Evolutionary conservation across 495 filamentous ascomycete species (phyloP).

Genomic region (Xylaria intraflava): DNA sequence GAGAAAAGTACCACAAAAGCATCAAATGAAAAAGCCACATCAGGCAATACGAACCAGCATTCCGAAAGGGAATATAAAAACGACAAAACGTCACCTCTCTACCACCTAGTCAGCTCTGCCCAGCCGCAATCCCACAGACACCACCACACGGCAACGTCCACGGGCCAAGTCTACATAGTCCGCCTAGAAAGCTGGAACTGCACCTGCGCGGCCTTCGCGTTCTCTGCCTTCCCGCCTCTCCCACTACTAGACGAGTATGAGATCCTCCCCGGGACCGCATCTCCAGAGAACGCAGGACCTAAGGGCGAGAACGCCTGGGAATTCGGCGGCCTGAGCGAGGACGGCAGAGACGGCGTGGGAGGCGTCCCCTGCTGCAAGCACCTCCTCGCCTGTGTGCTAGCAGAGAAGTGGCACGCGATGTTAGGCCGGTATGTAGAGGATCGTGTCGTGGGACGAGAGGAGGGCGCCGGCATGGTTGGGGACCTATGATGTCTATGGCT

Average conservation of each 20-base stretch:
- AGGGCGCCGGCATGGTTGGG: slow-evolving; percentile 71
- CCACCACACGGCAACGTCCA: slow-evolving; percentile 8
- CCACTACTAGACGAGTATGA: background rate
- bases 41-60: background rate
- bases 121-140: slow-evolving; percentile 20
- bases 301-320: slow-evolving; percentile 17
- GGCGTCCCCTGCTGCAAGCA: slow-evolving; percentile 75
- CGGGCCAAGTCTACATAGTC: slow-evolving; percentile 56
- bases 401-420: slow-evolving; percentile 54
- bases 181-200: slow-evolving; percentile 78
- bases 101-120: slow-evolving; percentile 37
- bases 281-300: background rate
- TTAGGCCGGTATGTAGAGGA: slow-evolving; percentile 51
- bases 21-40: background rate
- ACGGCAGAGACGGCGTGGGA: slow-evolving; percentile 19
- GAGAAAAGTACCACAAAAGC: background rate
- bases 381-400: slow-evolving; percentile 73
- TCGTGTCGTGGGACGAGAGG: slow-evolving; percentile 50
- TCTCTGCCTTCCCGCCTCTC: slow-evolving; percentile 53
- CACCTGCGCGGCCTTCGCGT: slow-evolving; percentile 75
- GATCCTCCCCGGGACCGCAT: background rate
- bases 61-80: background rate
- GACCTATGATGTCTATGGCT: slow-evolving; percentile 40
- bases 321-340: slow-evolving; percentile 36
- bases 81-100: slow-evolving; percentile 4